Conservation (phyloP, 2,329 filamentous ascomycete genomes). For the Hypoxylon sp. region DNA sequence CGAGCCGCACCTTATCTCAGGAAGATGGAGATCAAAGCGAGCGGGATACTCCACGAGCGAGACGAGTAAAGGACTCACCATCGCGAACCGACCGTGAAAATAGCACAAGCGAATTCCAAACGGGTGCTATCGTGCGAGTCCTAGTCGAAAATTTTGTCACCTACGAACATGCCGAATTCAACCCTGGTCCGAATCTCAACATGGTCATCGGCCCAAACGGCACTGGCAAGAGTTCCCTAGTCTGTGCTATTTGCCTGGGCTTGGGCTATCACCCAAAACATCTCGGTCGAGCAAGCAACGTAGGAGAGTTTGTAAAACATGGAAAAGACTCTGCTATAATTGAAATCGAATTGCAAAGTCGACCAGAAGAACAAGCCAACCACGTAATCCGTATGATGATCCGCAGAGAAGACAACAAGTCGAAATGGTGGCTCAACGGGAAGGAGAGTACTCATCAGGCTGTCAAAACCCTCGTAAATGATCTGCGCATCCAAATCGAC, state of each 20-base stretch:
- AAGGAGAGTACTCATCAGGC: slow-evolving; percentile 72
- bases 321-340: slow-evolving; percentile 82
- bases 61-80: slow-evolving; percentile 35
- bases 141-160: slow-evolving; percentile 92
- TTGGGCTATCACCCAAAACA: slow-evolving; percentile 86
- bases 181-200: slow-evolving; percentile 91
- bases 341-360: slow-evolving; percentile 88
- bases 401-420: slow-evolving; percentile 84
- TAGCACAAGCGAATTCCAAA: slow-evolving; percentile 64
- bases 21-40: slow-evolving; percentile 38
- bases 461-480: slow-evolving; percentile 76
- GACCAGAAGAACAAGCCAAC: slow-evolving; percentile 73
- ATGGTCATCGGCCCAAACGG: slow-evolving; percentile 99
- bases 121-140: slow-evolving; percentile 91
- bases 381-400: slow-evolving; percentile 83
- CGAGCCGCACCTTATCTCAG: slow-evolving; percentile 25
- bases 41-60: slow-evolving; percentile 13
- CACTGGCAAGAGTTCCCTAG: slow-evolving; percentile 96
- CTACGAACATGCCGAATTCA: slow-evolving; percentile 92
- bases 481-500: slow-evolving; percentile 92
- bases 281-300: slow-evolving; percentile 86
- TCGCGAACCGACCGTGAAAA: slow-evolving; percentile 24
- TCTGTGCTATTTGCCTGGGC: slow-evolving; percentile 95
- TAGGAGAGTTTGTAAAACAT: slow-evolving; percentile 95
- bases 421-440: slow-evolving; percentile 83